Percentiles rank a stretch among this genome's conserved stretches.
Evolutionary conservation across 331 rosid species (phyloP).

Genomic region (Arachis monticola): DNA sequence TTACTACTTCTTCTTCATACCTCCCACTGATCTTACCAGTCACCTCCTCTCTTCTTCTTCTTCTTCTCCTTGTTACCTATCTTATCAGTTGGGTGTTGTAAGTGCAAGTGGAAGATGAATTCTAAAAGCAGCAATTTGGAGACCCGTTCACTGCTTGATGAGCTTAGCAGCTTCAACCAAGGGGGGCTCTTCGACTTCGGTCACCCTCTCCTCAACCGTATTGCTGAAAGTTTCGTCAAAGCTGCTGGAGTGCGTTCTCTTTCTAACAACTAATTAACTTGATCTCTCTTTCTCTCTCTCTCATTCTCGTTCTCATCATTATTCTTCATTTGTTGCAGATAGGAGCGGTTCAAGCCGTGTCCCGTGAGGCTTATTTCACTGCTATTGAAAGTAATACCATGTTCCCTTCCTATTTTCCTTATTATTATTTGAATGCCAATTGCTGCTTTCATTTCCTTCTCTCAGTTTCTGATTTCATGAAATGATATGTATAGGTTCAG

Average conservation of each 20-base stretch:
- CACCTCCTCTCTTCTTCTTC: slow-evolving; percentile 47
- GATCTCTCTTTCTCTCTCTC: background rate
- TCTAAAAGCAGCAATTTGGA: slow-evolving; percentile 46
- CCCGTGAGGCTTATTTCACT: slow-evolving; percentile 81
- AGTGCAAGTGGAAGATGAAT: slow-evolving; percentile 25
- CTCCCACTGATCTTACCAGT: background rate
- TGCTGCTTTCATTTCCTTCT: background rate
- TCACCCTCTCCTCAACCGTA: slow-evolving; percentile 69
- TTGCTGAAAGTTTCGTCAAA: slow-evolving; percentile 78
- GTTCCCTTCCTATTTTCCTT: background rate
- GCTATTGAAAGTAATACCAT: slow-evolving; percentile 64
- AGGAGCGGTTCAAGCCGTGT: slow-evolving; percentile 86
- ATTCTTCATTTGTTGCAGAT: slow-evolving; percentile 52
- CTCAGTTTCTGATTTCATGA: background rate
- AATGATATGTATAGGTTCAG: slow-evolving; percentile 38
- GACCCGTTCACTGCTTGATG: slow-evolving; percentile 41
- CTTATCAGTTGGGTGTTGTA: background rate
- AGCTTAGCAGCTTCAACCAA: slow-evolving; percentile 38
- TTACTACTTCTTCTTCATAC: background rate
- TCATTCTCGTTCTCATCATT: background rate
- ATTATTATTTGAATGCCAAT: background rate
- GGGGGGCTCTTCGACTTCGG: slow-evolving; percentile 45
- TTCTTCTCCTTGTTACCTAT: background rate
- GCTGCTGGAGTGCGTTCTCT: slow-evolving; percentile 65
- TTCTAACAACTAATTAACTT: background rate